phyloP scores from a whole-genome alignment of 768 basidiomycete species.

The Coprinellus aureogranulatus region DNA sequence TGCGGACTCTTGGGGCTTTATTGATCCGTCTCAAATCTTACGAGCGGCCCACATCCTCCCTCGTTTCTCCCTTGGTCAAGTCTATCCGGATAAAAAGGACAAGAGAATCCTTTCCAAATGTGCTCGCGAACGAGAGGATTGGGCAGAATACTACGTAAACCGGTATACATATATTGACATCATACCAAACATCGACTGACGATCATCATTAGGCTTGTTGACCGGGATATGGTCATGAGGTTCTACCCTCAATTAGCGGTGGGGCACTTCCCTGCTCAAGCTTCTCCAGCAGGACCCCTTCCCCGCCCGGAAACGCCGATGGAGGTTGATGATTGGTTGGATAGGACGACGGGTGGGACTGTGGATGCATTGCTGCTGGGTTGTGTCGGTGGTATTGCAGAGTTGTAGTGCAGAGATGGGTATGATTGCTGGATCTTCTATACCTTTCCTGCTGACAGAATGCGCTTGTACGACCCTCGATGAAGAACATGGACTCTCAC shows the following conservation, averaged over 20 bases:
- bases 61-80: not conserved
- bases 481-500: no score
- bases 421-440: no score
- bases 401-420: constrained; percentile 36
- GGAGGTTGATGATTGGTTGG: constrained; percentile 70
- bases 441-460: no score
- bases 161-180: not conserved
- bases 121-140: not conserved
- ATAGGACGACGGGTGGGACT: constrained; percentile 55
- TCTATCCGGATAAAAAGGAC: not conserved
- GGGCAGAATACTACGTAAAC: not conserved
- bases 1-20: not conserved
- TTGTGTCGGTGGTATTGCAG: constrained; percentile 61
- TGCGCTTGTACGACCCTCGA: no score
- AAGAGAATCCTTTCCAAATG: not conserved
- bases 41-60: not conserved
- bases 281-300: no score
- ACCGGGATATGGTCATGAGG: not conserved
- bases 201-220: not conserved
- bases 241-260: not conserved
- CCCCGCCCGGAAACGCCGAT: no score
- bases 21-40: not conserved
- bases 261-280: not conserved
- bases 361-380: constrained; percentile 71
- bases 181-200: not conserved